Evolutionary conservation across 2,329 filamentous ascomycete species (phyloP).

Genomic region (Pseudogymnoascus sp.): DNA sequence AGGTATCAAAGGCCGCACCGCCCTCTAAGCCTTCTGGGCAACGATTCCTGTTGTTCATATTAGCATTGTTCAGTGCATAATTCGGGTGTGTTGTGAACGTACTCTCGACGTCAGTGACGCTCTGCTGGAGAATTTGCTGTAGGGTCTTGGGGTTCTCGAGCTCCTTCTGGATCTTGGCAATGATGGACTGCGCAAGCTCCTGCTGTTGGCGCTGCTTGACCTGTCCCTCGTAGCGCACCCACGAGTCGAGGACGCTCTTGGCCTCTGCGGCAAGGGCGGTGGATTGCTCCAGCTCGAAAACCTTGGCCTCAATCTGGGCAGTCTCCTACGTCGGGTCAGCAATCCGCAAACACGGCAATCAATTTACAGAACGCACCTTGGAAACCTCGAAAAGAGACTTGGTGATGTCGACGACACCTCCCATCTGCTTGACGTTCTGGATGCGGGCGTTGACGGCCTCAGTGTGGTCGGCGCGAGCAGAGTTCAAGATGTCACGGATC

Average conservation of each 20-base stretch:
- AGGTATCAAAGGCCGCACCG: background rate
- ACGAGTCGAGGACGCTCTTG: constrained; percentile 92
- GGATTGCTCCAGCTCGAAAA: constrained; percentile 94
- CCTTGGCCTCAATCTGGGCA: constrained; percentile 88
- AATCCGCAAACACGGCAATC: background rate
- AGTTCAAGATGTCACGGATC: constrained; percentile 92
- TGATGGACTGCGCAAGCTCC: constrained; percentile 86
- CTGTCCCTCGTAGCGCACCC: constrained; percentile 97
- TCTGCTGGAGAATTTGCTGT: constrained; percentile 97
- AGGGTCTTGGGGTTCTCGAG: constrained; percentile 95
- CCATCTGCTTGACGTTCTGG: constrained; percentile 87
- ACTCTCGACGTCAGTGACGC: constrained; percentile 94
- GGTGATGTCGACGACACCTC: constrained; percentile 89
- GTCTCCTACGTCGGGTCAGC: constrained; percentile 52
- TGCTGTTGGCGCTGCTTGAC: constrained; percentile 98
- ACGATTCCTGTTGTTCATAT: constrained; percentile 10
- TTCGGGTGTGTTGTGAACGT: constrained; percentile 30
- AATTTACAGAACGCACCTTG: constrained; percentile 55
- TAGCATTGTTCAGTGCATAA: background rate
- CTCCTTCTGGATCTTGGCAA: constrained; percentile 98
- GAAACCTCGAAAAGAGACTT: constrained; percentile 96
- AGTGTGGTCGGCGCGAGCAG: constrained; percentile 89
- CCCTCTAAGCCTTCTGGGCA: constrained; percentile 9
- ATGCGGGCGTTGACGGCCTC: constrained; percentile 92
- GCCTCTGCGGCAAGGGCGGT: constrained; percentile 87